A percentile compares a stretch with the other conserved stretches of the same genome.
These are phyloP conservation scores for Sordariomycetes sp. DNA, from an alignment of 2,329 filamentous ascomycete genomes.

Conservation along the genomic window DNA sequence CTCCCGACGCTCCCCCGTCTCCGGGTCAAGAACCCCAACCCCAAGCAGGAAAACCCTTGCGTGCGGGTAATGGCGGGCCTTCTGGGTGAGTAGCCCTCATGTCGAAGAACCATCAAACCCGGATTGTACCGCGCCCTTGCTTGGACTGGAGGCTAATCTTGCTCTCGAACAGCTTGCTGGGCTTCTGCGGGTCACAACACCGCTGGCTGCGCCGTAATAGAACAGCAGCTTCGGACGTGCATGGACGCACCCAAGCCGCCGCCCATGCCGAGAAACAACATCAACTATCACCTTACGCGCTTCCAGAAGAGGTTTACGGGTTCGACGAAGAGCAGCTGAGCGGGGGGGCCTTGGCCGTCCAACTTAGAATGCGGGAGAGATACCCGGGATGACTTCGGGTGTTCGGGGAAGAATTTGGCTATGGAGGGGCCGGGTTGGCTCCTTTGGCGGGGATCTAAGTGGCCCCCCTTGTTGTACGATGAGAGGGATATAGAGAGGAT, in stretches of 20 bases:
- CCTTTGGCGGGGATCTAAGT: background rate
- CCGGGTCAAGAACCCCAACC: conserved; percentile 43
- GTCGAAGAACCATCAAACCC: background rate
- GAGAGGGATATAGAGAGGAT: conserved; percentile 17
- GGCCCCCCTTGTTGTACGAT: conserved; percentile 8
- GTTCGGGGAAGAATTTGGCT: background rate
- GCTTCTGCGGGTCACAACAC: conserved; percentile 64
- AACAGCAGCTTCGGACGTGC: conserved; percentile 50
- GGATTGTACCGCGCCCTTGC: background rate
- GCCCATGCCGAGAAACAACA: conserved; percentile 52
- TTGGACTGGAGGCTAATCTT: background rate
- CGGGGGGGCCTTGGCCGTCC: background rate
- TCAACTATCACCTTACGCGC: conserved; percentile 86
- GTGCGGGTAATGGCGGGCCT: conserved; percentile 46
- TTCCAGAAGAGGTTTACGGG: conserved; percentile 61
- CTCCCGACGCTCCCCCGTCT: conserved; percentile 45
- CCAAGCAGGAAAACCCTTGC: conserved; percentile 38
- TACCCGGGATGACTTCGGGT: background rate
- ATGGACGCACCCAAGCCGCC: conserved; percentile 67
- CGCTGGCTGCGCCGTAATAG: conserved; percentile 45
- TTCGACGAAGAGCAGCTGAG: conserved; percentile 22
- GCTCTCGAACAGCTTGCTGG: conserved; percentile 57
- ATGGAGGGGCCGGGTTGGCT: background rate
- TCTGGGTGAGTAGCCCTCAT: conserved; percentile 30
- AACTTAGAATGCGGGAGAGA: background rate